phyloP scores from a whole-genome alignment of 2,329 filamentous ascomycete genomes.

The Trichoderma oligosporum region DNA sequence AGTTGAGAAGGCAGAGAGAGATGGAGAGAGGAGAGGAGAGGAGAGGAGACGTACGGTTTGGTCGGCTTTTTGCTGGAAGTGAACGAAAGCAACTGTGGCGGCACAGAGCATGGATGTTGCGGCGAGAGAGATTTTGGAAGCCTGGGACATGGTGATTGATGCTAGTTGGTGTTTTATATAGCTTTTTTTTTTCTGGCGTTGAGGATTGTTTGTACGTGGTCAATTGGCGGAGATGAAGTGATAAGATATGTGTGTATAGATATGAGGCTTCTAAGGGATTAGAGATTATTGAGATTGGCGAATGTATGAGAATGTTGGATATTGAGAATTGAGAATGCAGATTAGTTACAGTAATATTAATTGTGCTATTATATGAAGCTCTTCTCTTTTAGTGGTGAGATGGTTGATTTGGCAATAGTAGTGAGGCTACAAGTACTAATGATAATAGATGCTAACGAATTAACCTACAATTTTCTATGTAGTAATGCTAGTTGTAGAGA shows the following conservation, averaged over 20 bases:
- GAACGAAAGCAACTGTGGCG: conserved; percentile 77
- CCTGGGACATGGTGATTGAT: conserved; percentile 73
- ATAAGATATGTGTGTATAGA: too few species aligned
- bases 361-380: too few species aligned
- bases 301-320: too few species aligned
- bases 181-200: neutral
- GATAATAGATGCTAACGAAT: neutral
- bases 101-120: conserved; percentile 73
- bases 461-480: fast-evolving
- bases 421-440: neutral
- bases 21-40: neutral
- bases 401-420: too few species aligned
- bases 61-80: conserved; percentile 82
- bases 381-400: too few species aligned
- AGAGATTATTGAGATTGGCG: too few species aligned
- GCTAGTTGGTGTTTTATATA: neutral
- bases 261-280: too few species aligned
- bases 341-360: too few species aligned
- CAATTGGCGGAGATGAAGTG: neutral
- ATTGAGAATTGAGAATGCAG: too few species aligned
- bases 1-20: neutral
- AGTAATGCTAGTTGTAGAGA: neutral
- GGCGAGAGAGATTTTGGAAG: conserved; percentile 80
- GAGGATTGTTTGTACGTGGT: neutral
- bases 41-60: conserved; percentile 60